phyloP scores from a whole-genome alignment of 768 basidiomycete genomes.

The Leucocoprinus birnbaumii region DNA sequence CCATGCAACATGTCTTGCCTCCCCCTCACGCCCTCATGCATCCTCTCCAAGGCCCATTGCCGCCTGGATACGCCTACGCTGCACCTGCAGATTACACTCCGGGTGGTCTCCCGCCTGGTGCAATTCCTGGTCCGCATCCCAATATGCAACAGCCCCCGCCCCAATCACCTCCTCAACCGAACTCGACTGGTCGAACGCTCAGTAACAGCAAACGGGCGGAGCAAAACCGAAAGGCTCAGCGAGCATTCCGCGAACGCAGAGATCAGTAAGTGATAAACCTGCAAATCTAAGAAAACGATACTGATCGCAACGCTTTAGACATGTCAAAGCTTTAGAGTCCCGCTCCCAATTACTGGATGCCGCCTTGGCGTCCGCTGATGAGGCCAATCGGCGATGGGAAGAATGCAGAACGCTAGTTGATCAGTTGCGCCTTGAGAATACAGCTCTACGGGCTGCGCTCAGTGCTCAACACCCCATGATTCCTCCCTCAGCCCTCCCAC shows the following conservation, averaged over 20 bases:
- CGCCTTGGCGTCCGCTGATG: conserved; percentile 82
- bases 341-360: conserved; percentile 84
- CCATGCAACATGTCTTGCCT: conserved; percentile 51
- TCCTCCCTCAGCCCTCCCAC: conserved; percentile 18
- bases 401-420: conserved; percentile 90
- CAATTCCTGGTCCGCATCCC: conserved; percentile 21
- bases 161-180: conserved; percentile 23
- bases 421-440: conserved; percentile 81
- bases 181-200: conserved; percentile 47
- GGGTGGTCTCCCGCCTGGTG: conserved; percentile 41
- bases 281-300: conserved; percentile 1
- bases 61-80: conserved; percentile 46
- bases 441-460: conserved; percentile 71
- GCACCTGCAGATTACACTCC: conserved; percentile 51
- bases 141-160: conserved; percentile 24
- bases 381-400: conserved; percentile 87
- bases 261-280: conserved; percentile 62
- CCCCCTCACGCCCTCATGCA: conserved; percentile 55
- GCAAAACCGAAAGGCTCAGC: conserved; percentile 92
- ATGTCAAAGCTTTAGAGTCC: conserved; percentile 84
- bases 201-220: conserved; percentile 87
- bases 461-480: conserved; percentile 43
- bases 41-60: conserved; percentile 39
- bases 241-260: conserved; percentile 86
- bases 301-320: conserved; percentile 38